A percentile compares a stretch with the other conserved stretches of the same genome.
Evolutionary conservation across 768 basidiomycete genomes (phyloP).

Genomic region (Lanmaoa rubissima): DNA sequence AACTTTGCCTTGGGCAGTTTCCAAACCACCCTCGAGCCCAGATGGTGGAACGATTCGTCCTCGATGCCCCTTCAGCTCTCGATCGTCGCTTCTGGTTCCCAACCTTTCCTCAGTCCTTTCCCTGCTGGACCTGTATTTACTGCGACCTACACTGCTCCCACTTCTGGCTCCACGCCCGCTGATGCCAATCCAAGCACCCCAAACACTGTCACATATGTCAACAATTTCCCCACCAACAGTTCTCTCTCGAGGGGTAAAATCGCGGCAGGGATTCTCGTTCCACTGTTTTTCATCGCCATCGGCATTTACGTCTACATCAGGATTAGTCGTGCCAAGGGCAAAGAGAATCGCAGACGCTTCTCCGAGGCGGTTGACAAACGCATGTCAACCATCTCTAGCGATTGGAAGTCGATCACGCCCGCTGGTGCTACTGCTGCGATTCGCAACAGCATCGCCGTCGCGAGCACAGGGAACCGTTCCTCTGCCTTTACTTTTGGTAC

Average conservation of each 20-base stretch:
- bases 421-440: slow-evolving; percentile 75
- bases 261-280: slow-evolving; percentile 62
- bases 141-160: slow-evolving; percentile 52
- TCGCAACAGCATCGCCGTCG: slow-evolving; percentile 59
- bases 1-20: slow-evolving; percentile 48
- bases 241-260: slow-evolving; percentile 52
- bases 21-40: slow-evolving; percentile 49
- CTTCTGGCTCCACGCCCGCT: slow-evolving; percentile 38
- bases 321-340: slow-evolving; percentile 47
- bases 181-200: slow-evolving; percentile 40
- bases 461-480: slow-evolving; percentile 36
- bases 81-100: slow-evolving; percentile 51
- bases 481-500: slow-evolving; percentile 56
- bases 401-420: slow-evolving; percentile 72
- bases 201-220: slow-evolving; percentile 40
- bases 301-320: slow-evolving; percentile 50
- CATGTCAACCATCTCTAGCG: slow-evolving; percentile 77
- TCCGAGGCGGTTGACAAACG: slow-evolving; percentile 71
- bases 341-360: slow-evolving; percentile 56
- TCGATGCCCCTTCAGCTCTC: slow-evolving; percentile 52
- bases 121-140: slow-evolving; percentile 71
- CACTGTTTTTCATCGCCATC: slow-evolving; percentile 56
- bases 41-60: slow-evolving; percentile 68
- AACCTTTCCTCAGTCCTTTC: slow-evolving; percentile 49
- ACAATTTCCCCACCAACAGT: slow-evolving; percentile 34